These are phyloP conservation scores for Populus hybrid DNA, from an alignment of 441 rosid species.

Conservation along the genomic window DNA sequence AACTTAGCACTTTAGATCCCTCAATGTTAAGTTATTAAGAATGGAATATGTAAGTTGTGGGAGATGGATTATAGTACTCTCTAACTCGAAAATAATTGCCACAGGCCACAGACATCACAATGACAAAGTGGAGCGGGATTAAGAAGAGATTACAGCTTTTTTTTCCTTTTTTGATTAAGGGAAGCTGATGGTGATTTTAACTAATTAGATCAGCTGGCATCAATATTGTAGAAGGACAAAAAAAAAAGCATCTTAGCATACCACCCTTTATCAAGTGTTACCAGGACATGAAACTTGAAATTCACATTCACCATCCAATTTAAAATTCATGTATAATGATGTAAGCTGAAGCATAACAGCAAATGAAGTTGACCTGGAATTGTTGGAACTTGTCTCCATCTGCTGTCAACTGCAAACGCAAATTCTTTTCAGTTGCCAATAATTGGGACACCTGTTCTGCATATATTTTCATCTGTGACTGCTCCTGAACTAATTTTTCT, in stretches of 20 bases:
- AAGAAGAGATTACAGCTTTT: background rate
- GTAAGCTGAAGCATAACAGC: background rate
- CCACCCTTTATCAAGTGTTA: background rate
- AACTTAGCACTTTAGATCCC: slow-evolving; percentile 2
- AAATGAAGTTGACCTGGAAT: slow-evolving; percentile 63
- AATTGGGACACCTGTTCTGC: slow-evolving; percentile 88
- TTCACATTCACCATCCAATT: background rate
- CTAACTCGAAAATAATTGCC: background rate
- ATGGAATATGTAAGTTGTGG: background rate
- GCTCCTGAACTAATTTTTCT: slow-evolving; percentile 76
- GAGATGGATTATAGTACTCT: background rate
- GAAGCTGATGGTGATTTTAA: background rate
- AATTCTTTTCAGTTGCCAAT: slow-evolving; percentile 74
- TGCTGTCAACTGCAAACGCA: slow-evolving; percentile 75
- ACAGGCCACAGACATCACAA: background rate
- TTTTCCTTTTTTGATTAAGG: background rate
- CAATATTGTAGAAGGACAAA: background rate
- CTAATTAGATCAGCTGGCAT: background rate
- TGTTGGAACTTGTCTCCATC: slow-evolving; percentile 96
- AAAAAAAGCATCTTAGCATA: background rate
- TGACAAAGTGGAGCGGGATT: background rate
- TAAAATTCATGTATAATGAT: background rate
- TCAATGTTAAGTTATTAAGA: background rate
- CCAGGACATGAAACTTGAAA: background rate
- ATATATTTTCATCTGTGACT: slow-evolving; percentile 81